Evolutionary conservation across 805 yeast genomes (phyloP), one percentile per base, ranked within the genome.

Genomic region (Debaryomyces hansenii): DNA sequence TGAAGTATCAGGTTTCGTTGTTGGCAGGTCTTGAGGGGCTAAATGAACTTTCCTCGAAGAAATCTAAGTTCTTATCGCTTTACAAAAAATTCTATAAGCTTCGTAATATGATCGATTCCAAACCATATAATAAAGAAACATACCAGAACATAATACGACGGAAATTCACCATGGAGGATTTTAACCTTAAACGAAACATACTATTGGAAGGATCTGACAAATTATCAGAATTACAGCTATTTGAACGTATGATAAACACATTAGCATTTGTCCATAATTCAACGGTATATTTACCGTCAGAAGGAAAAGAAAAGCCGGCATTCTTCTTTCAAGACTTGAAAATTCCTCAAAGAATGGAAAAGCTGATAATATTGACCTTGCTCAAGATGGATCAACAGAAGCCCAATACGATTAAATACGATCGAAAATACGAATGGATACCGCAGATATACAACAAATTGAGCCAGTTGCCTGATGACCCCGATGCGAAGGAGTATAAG

Each of bases 11-110:
- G 14, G 11, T 47, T 21, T 40, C 40, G 15, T 14, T 32, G 35
- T 37, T 41, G 21, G 31, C 37, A 12, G 14, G 37, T 1, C 8
- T 31, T 4, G 37, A 40, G 20, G 39, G 20, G 10, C n/a, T 45
- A 33, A 12, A 43, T 11, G 40, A 16, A n/a, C 45, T 51, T 7
- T 44, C 54, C 2, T 37, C 42, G 11, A 51, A 47, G 39, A 47
- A 38, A 36, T 37, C 45, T 14, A 51, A 54, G 44, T 47, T 55
- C n/a, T 45, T 58, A 5, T 34, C 53, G 6, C 46, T 59, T 2
- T 72, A 72, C 49, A 70, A 64, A 48, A 60, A 55, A 39, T 63
- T 72, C 37, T 70, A 52, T 50, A 55, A 58, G 28, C 55, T 72
- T 16, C 59, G 77, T 14, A 50, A 60, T 27, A 38, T 64, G 36